Evolutionary conservation across 2,329 filamentous ascomycete species (phyloP), one percentile per base, ranked within the genome.

Genomic region (Penicillium sp.): DNA sequence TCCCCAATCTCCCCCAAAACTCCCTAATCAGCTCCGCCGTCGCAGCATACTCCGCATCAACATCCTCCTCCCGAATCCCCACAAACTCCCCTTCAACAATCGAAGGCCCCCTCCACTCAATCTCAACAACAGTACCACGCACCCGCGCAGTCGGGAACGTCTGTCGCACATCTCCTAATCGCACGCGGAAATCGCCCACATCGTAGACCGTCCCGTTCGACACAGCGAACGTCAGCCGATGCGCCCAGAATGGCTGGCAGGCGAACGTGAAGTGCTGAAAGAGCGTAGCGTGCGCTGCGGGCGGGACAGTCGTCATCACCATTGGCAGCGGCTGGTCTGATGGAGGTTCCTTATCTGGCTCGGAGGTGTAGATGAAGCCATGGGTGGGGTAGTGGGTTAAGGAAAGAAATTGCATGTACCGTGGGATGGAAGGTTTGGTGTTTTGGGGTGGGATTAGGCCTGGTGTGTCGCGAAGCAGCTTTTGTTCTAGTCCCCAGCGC

Each of bases 121-220:
- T 70, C 58, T 78, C 75, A n/a, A 77, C 67, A n/a, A 77, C 67
- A 2, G 73, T 73, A 0, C 75, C 75, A n/a, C 74, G 72, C 9
- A 70, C 57, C 16, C 74, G 62, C 8, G 60, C 71, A 22, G 62
- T 62, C 13, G 74, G 74, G 36, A 67, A 66, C 32, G 69, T 74
- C 60, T 77, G 75, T 4, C 72, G 69, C 50, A 78, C 69, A 34
- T 78, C 75, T 11, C 75, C 75, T 9, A 77, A 48, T 2, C 75
- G 68, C 11, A 78, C 67, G 6, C 72, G 68, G 59, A 77, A 78
- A 47, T 77, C 75, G 7, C 70, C 73, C 5, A 77, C 62, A 34
- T 77, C 75, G 46, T 75, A 77, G 45, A 71, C 69, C 4, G 67
- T 59, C n/a, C 74, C 74, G 5, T 63, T 63, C 4, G 64, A 65